phyloP scores from a whole-genome alignment of 2,329 filamentous ascomycete genomes.

The Nothomitra cinnamomea region DNA sequence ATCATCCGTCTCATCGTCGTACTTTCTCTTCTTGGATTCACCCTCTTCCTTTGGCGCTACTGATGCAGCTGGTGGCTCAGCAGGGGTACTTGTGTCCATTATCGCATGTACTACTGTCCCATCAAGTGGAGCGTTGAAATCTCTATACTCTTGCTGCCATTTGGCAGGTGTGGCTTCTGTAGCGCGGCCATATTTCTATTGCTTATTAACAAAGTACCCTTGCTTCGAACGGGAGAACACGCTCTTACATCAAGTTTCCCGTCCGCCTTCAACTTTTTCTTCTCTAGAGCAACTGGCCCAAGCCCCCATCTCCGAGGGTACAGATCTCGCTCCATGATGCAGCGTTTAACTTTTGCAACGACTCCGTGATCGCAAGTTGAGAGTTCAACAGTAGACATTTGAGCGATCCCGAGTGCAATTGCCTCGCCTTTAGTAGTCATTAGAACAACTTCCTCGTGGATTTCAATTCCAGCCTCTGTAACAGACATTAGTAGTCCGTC shows the following conservation, averaged over 20 bases:
- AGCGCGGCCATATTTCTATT: slow-evolving; percentile 69
- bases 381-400: slow-evolving; percentile 97
- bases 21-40: slow-evolving; percentile 36
- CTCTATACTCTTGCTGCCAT: slow-evolving; percentile 87
- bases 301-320: slow-evolving; percentile 96
- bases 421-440: slow-evolving; percentile 99
- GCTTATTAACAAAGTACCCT: slow-evolving; percentile 18
- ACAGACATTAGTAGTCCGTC: slow-evolving; percentile 15
- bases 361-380: slow-evolving; percentile 94
- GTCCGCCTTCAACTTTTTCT: slow-evolving; percentile 99
- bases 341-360: slow-evolving; percentile 96
- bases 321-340: slow-evolving; percentile 98
- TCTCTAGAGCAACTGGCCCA: slow-evolving; percentile 81
- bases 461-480: slow-evolving; percentile 71
- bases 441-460: slow-evolving; percentile 88
- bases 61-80: slow-evolving; percentile 22
- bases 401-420: slow-evolving; percentile 86
- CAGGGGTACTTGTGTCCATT: slow-evolving; percentile 25
- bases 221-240: neutral
- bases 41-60: slow-evolving; percentile 21
- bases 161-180: slow-evolving; percentile 89
- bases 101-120: slow-evolving; percentile 27
- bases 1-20: slow-evolving; percentile 36
- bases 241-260: slow-evolving; percentile 70
- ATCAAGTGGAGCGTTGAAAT: slow-evolving; percentile 48